Conservation (phyloP, 768 basidiomycete species). For the Leccinum uliginosum region DNA sequence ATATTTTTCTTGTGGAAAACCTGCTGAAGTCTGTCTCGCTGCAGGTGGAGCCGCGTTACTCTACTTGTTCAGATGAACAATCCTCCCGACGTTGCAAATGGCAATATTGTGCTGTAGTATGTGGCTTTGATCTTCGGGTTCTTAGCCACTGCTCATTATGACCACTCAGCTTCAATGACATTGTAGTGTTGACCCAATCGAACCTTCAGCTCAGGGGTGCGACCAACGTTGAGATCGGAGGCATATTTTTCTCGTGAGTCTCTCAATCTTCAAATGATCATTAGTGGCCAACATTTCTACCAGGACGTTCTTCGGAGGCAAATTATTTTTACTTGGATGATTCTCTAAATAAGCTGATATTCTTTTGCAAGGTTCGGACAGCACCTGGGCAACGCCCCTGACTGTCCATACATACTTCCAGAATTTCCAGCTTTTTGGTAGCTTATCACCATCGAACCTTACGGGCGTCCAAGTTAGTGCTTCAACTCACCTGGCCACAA, state of each 20-base stretch:
- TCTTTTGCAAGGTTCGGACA: conserved; percentile 47
- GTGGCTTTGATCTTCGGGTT: conserved; percentile 23
- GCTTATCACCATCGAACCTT: conserved; percentile 44
- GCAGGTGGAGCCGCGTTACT: conserved; percentile 68
- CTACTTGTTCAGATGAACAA: conserved; percentile 76
- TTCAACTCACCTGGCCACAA: neutral
- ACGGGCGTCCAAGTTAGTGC: conserved; percentile 19
- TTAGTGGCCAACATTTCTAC: neutral
- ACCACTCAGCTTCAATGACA: conserved; percentile 58
- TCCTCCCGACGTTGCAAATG: conserved; percentile 66
- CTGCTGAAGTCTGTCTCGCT: neutral
- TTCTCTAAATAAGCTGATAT: conserved; percentile 10
- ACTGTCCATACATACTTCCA: conserved; percentile 73
- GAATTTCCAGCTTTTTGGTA: conserved; percentile 64
- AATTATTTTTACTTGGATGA: conserved; percentile 1
- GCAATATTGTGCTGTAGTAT: conserved; percentile 65
- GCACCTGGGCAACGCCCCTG: conserved; percentile 65
- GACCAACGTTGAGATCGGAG: conserved; percentile 51
- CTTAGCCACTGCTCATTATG: neutral
- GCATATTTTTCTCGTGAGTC: conserved; percentile 75
- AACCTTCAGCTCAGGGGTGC: conserved; percentile 62
- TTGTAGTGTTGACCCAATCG: conserved; percentile 53
- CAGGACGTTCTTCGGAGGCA: conserved; percentile 82
- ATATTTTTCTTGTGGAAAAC: conserved; percentile 1
- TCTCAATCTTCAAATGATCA: neutral